Conservation (phyloP, 345 rosid species). For the Brassica rapa region DNA sequence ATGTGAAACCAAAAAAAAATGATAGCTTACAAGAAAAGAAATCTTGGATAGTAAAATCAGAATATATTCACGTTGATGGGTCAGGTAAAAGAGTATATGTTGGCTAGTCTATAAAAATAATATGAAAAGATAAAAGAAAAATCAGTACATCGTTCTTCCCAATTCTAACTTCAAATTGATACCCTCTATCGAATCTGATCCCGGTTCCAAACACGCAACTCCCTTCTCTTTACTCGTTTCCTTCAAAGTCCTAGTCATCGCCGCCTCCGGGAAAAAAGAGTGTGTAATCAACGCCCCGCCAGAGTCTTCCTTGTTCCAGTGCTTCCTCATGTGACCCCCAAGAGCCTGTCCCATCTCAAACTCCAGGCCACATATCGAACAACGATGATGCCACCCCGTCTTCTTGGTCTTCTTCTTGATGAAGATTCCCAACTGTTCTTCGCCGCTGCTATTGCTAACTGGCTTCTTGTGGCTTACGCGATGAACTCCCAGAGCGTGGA, state of each 20-base stretch:
- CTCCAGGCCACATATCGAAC: conserved; percentile 63
- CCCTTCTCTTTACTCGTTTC: conserved; percentile 28
- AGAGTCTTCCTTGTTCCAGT: conserved; percentile 29
- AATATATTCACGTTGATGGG: not conserved
- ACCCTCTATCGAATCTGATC: not conserved
- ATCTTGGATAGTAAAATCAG: not conserved
- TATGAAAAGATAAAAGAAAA: not conserved
- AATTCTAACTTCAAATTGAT: conserved; percentile 33
- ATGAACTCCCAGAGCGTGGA: conserved; percentile 89
- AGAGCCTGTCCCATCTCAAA: conserved; percentile 82
- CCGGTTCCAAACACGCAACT: not conserved
- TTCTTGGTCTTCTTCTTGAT: conserved; percentile 35
- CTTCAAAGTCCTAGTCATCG: conserved; percentile 43
- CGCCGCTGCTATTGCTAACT: conserved; percentile 37
- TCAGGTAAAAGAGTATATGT: not conserved
- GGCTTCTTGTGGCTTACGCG: conserved; percentile 61
- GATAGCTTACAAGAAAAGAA: not conserved
- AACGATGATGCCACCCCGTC: conserved; percentile 50
- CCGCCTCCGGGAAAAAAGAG: conserved; percentile 38
- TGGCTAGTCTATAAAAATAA: not conserved
- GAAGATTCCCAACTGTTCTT: conserved; percentile 6
- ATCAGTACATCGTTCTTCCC: conserved; percentile 26
- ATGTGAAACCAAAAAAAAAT: not conserved
- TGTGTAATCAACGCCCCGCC: conserved; percentile 31
- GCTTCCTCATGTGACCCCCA: conserved; percentile 80